Evolutionary conservation across 495 filamentous ascomycete species (phyloP), one percentile per base, ranked within the genome.

Genomic region (Hypoxylon lienhwacheense): DNA sequence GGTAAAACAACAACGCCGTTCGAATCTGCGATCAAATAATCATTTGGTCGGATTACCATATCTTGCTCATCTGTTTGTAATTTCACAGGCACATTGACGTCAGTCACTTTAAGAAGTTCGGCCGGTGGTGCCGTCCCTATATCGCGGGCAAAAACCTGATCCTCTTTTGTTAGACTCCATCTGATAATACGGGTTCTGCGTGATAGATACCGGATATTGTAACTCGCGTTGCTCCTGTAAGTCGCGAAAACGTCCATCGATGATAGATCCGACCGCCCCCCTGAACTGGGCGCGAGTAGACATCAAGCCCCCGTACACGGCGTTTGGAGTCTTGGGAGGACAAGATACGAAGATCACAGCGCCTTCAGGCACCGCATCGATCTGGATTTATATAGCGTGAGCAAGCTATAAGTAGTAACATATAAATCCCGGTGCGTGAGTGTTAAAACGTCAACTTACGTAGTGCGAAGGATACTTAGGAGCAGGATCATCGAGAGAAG

Each of bases 251-350:
- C 77, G 69, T 4, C 83, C 82, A 55, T 85, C 82, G 39, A 85
- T 77, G 4, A 85, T 69, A 0, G 67, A 70, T 1, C 73, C 73
- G 0, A 67, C 66, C 3, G 73, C 73, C 1, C 69, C 69, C 25
- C 74, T 73, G 8, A 73, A 73, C 44, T 74, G 60, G 14, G 82
- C 82, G 10, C 81, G 70, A 0, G 70, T 73, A 16, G 74, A 77
- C 81, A 85, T 84, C 7, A 85, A 66, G 1, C 82, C 80, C 16
- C 82, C 82, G 55, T 79, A 85, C 17, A 78, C 74, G 7, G 81
- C 81, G 40, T 81, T 84, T 29, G 77, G 70, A 19, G 72, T 71
- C 11, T 66, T 68, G 8, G 74, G 67, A 1, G 79, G 79, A 39
- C 75, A 75, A 3, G 81, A 82, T 14, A 84, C 75, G 54, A 84